These are phyloP conservation scores for Mycena sanguinolenta DNA, from an alignment of 768 basidiomycete genomes.

Conservation along the genomic window DNA sequence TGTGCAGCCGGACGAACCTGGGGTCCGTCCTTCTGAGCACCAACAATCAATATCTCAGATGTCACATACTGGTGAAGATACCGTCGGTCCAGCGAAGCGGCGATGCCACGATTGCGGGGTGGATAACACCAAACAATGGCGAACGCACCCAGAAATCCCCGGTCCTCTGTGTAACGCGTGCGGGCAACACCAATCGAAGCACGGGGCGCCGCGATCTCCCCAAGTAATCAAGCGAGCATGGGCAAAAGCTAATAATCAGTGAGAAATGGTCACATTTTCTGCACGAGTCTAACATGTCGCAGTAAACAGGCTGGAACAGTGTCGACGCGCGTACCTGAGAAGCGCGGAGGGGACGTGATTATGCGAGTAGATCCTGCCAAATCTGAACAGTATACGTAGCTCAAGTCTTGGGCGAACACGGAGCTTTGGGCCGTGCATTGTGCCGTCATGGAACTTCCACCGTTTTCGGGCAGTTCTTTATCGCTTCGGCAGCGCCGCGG, in stretches of 20 bases:
- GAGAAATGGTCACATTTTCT: background rate
- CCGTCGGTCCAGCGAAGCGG: background rate
- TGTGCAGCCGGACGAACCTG: background rate
- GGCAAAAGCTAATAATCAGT: background rate
- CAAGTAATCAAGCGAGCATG: background rate
- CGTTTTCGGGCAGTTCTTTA: too few species aligned
- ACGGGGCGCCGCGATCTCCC: background rate
- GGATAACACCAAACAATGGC: background rate
- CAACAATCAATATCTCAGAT: background rate
- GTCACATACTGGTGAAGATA: background rate
- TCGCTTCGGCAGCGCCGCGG: too few species aligned
- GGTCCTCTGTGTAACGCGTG: slow-evolving; percentile 6
- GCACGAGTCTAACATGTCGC: background rate
- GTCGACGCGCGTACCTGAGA: background rate
- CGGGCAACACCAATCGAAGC: slow-evolving; percentile 3
- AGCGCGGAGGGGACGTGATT: slow-evolving; percentile 2
- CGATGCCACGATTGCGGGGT: background rate
- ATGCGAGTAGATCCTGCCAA: background rate
- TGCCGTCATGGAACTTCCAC: too few species aligned
- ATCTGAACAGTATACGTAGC: background rate
- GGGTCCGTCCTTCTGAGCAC: background rate
- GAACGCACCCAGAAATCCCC: background rate
- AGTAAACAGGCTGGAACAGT: background rate
- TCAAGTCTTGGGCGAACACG: too few species aligned
- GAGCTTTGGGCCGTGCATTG: too few species aligned